These are phyloP conservation scores for Globisporangium okanoganense DNA, from an alignment of 352 stramenopile species.

Conservation along the genomic window DNA sequence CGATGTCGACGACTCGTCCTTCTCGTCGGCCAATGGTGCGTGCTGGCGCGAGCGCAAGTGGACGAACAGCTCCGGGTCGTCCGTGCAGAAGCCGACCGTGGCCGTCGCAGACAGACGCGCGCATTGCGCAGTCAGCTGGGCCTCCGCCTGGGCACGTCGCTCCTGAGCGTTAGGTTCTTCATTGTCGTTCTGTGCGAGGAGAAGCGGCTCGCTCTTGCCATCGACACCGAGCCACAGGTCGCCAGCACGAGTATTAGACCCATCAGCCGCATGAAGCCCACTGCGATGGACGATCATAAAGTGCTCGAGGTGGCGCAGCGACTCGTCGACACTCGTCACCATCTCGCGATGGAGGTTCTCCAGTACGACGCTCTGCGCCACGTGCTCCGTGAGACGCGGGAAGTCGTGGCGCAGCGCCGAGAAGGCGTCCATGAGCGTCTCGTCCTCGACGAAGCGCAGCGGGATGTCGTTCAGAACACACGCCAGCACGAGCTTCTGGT, in stretches of 20 bases:
- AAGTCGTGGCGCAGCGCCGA: conserved; percentile 21
- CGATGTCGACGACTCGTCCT: not conserved
- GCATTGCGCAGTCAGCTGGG: not conserved
- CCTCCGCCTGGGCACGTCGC: not conserved
- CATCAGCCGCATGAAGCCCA: not conserved
- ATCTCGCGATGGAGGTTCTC: conserved; percentile 17
- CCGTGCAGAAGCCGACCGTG: conserved; percentile 5
- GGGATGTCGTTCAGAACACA: conserved; percentile 35
- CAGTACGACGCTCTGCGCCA: conserved; percentile 19
- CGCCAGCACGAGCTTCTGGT: conserved; percentile 40
- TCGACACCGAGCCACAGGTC: conserved; percentile 10
- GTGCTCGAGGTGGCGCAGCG: conserved; percentile 18
- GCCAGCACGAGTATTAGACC: not conserved
- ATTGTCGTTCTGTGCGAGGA: not conserved
- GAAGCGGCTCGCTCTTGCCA: not conserved
- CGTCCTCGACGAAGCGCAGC: conserved; percentile 34
- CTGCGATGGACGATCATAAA: conserved; percentile 27
- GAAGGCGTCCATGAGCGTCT: conserved; percentile 31
- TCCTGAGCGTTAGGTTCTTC: not conserved
- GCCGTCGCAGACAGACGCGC: not conserved
- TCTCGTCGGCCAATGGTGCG: not conserved
- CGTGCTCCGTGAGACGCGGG: conserved; percentile 17
- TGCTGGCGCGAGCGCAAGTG: conserved; percentile 2
- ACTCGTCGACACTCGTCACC: conserved; percentile 5
- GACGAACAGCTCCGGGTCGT: not conserved